Evolutionary conservation across 1,284 basidiomycete genomes (phyloP).

Genomic region (Malassezia japonica): DNA sequence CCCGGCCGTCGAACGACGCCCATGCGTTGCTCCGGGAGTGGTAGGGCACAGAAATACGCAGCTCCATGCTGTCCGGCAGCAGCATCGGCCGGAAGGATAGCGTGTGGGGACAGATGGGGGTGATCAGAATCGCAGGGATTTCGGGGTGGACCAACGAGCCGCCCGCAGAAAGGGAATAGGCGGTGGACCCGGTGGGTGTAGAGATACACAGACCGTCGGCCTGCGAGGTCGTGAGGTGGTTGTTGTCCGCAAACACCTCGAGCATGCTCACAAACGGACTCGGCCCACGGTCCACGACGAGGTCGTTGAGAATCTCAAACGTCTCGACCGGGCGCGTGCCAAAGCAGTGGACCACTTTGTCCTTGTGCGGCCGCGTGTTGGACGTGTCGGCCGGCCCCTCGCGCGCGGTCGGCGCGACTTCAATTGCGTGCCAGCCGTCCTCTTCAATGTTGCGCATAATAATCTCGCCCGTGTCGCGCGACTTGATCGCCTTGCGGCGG

Average conservation of each 20-base stretch:
- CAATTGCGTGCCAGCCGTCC: constrained; percentile 41
- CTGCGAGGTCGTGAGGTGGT: constrained; percentile 98
- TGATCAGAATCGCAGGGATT: constrained; percentile 90
- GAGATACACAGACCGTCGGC: constrained; percentile 93
- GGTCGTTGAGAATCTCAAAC: constrained; percentile 94
- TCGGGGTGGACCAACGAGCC: constrained; percentile 96
- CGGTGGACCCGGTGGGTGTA: constrained; percentile 94
- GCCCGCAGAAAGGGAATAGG: constrained; percentile 86
- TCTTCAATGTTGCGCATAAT: constrained; percentile 39
- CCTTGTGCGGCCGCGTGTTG: constrained; percentile 53
- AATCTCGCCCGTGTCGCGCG: constrained; percentile 42
- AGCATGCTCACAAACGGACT: constrained; percentile 93
- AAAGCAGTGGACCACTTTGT: constrained; percentile 97
- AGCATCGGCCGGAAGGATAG: constrained; percentile 94
- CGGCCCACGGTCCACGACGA: constrained; percentile 94
- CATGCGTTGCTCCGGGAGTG: constrained; percentile 96
- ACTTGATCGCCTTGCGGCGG: constrained; percentile 35
- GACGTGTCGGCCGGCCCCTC: neutral
- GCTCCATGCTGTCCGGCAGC: constrained; percentile 94
- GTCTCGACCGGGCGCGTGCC: constrained; percentile 88
- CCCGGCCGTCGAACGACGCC: constrained; percentile 96
- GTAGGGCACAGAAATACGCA: constrained; percentile 94
- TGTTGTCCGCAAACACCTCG: constrained; percentile 95
- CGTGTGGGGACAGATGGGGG: constrained; percentile 96
- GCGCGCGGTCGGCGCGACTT: constrained; percentile 17